A percentile compares a stretch with the other conserved stretches of the same genome.
Evolutionary conservation across 768 basidiomycete genomes (phyloP).

Genomic region (Boletus pseudopeckii): DNA sequence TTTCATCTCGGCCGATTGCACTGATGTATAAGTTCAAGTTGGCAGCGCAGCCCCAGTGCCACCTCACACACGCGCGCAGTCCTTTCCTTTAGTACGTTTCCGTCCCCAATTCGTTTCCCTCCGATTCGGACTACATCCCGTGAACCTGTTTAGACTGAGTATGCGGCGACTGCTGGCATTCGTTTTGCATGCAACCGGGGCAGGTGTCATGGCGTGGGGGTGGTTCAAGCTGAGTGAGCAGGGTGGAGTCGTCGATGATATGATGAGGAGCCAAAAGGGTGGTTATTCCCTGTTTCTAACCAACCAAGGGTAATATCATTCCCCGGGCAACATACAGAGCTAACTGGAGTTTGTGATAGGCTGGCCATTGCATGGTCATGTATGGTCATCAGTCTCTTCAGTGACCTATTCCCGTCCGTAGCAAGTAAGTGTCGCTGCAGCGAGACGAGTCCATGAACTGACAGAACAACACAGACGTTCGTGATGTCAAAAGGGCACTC

Average conservation of each 20-base stretch:
- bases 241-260: conserved; percentile 17
- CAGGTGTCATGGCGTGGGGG: conserved; percentile 36
- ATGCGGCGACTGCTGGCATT: conserved; percentile 18
- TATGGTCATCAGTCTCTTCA: conserved; percentile 37
- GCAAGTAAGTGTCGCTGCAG: conserved; percentile 26
- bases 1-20: neutral
- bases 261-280: conserved; percentile 48
- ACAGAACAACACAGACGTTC: conserved; percentile 3
- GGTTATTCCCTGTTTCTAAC: conserved; percentile 75
- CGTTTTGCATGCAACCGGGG: conserved; percentile 32
- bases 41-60: neutral
- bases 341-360: conserved; percentile 4
- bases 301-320: conserved; percentile 54
- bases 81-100: neutral
- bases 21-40: neutral
- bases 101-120: neutral
- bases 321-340: neutral
- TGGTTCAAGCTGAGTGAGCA: conserved; percentile 20
- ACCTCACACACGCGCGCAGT: neutral
- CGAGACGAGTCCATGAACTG: neutral
- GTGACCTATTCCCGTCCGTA: conserved; percentile 41
- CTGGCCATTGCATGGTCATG: conserved; percentile 38
- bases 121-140: neutral
- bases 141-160: neutral
- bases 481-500: conserved; percentile 53